These are phyloP conservation scores for Alloascoidea africana DNA, from an alignment of 805 yeast genomes.

Conservation along the genomic window DNA sequence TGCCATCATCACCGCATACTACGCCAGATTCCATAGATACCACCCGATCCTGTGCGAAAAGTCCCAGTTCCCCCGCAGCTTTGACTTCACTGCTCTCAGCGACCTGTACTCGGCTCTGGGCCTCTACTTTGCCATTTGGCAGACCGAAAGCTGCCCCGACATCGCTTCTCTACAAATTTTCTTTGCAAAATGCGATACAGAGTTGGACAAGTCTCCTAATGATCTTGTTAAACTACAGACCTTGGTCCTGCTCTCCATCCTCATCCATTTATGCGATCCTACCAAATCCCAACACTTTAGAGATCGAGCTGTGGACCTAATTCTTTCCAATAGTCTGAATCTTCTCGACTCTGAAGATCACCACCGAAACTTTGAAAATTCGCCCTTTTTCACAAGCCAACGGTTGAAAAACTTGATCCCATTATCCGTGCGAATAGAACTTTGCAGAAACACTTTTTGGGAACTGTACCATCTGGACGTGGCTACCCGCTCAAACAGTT, in stretches of 20 bases:
- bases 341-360: not conserved
- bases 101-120: not conserved
- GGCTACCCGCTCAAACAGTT: not conserved
- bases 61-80: not conserved
- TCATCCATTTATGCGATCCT: not conserved
- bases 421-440: not conserved
- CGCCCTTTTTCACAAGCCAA: not conserved
- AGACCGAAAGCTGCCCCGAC: not conserved
- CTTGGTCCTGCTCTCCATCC: not conserved
- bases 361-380: too few species aligned
- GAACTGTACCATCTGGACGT: not conserved
- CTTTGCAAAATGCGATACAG: not conserved
- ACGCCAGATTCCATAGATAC: constrained; percentile 1
- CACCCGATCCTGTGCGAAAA: not conserved
- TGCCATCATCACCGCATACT: not conserved
- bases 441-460: not conserved
- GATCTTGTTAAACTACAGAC: not conserved
- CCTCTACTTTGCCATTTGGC: not conserved
- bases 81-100: not conserved
- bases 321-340: not conserved
- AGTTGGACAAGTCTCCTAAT: not conserved
- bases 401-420: not conserved
- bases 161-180: not conserved
- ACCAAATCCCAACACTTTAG: not conserved
- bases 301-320: not conserved